phyloP scores from a whole-genome alignment of 2,329 filamentous ascomycete genomes.

The Sporothrix dimorphospora region DNA sequence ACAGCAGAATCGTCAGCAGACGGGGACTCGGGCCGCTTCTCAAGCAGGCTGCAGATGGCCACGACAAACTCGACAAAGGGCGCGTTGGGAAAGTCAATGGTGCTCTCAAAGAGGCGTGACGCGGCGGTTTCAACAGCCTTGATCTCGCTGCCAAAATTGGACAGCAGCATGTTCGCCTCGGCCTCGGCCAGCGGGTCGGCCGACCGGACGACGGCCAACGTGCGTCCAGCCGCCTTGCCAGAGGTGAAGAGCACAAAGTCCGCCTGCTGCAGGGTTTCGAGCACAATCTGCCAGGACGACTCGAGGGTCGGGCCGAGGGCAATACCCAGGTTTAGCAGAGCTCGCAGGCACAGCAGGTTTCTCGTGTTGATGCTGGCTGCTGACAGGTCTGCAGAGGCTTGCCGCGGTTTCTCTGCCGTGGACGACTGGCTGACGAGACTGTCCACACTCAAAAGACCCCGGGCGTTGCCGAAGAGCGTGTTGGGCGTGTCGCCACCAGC shows the following conservation, averaged over 20 bases:
- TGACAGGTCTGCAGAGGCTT: slow-evolving; percentile 59
- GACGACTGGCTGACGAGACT: slow-evolving; percentile 64
- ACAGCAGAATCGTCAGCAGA: neutral
- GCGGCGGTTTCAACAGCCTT: slow-evolving; percentile 88
- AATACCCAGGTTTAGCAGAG: slow-evolving; percentile 92
- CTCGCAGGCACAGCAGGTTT: slow-evolving; percentile 86
- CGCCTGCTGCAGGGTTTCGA: slow-evolving; percentile 90
- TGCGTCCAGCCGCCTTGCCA: slow-evolving; percentile 57
- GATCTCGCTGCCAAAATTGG: slow-evolving; percentile 78
- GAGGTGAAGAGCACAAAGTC: slow-evolving; percentile 79
- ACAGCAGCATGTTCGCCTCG: slow-evolving; percentile 56
- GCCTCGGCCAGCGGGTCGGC: slow-evolving; percentile 54
- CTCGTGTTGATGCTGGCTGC: slow-evolving; percentile 73
- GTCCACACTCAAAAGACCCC: slow-evolving; percentile 74
- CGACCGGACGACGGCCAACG: slow-evolving; percentile 51
- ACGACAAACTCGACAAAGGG: slow-evolving; percentile 77
- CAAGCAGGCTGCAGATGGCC: slow-evolving; percentile 74
- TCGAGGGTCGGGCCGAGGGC: slow-evolving; percentile 87
- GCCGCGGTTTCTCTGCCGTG: slow-evolving; percentile 61
- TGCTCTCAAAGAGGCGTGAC: slow-evolving; percentile 85
- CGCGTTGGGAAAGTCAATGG: slow-evolving; percentile 82
- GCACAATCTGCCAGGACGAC: slow-evolving; percentile 83
- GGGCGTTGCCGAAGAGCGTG: slow-evolving; percentile 70
- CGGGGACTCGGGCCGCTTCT: slow-evolving; percentile 41
- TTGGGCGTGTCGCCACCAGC: slow-evolving; percentile 53